Percentiles rank a stretch among this genome's conserved stretches.
These are phyloP conservation scores for Saccharomycopsis babjevae DNA, from an alignment of 805 yeast species.

Conservation along the genomic window DNA sequence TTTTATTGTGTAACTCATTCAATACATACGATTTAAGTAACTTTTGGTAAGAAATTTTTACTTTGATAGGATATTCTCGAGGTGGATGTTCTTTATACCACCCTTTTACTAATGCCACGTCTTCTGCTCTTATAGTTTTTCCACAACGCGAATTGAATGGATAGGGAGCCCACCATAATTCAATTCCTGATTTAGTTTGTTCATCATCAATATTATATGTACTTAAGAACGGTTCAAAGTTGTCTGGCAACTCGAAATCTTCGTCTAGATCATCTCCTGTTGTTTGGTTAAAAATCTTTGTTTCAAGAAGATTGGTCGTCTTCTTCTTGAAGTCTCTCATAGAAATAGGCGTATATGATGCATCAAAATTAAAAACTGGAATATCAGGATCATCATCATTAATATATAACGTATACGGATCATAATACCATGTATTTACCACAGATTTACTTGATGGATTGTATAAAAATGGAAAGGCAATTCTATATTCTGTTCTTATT, in stretches of 20 bases:
- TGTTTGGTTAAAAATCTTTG: conserved; percentile 3
- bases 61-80: conserved; percentile 56
- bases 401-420: conserved; percentile 45
- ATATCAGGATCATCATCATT: conserved; percentile 36
- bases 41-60: conserved; percentile 81
- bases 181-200: conserved; percentile 45
- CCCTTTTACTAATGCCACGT: conserved; percentile 70
- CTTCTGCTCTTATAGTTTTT: conserved; percentile 70
- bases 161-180: conserved; percentile 69
- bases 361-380: conserved; percentile 48
- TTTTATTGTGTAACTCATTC: conserved; percentile 50
- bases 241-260: conserved; percentile 32
- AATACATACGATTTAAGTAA: conserved; percentile 66
- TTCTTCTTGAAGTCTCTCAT: conserved; percentile 23
- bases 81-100: conserved; percentile 72
- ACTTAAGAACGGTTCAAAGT: conserved; percentile 43
- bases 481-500: conserved; percentile 69
- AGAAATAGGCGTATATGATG: conserved; percentile 46
- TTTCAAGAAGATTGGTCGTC: conserved; percentile 19
- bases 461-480: conserved; percentile 80
- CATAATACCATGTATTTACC: conserved; percentile 49
- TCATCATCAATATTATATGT: conserved; percentile 36
- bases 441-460: conserved; percentile 68
- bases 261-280: conserved; percentile 24
- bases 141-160: conserved; percentile 80